Evolutionary conservation across 129 eudicot species (phyloP).

Genomic region (Ambrosia artemisiifolia): DNA sequence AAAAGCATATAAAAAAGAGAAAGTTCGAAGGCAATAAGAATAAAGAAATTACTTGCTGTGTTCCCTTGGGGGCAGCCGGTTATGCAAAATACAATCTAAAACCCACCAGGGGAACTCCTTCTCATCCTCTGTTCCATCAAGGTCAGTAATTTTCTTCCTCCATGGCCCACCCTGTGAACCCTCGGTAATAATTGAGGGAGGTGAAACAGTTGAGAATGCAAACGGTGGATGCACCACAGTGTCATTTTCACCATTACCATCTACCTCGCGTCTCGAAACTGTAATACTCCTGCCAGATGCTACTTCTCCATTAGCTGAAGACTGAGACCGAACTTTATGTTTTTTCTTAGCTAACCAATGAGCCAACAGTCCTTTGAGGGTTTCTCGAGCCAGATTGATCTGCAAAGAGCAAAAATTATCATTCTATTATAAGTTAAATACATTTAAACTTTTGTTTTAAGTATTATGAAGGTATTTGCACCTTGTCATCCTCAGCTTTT

Average conservation of each 20-base stretch:
- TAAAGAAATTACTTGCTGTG: slow-evolving; percentile 69
- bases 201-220: slow-evolving; percentile 59
- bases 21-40: slow-evolving; percentile 3
- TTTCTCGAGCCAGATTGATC: slow-evolving; percentile 91
- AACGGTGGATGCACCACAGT: slow-evolving; percentile 78
- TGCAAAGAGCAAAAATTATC: slow-evolving; percentile 28
- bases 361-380: slow-evolving; percentile 82
- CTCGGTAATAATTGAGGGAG: slow-evolving; percentile 91
- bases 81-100: slow-evolving; percentile 75
- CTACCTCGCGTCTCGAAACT: slow-evolving; percentile 68
- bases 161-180: slow-evolving; percentile 91
- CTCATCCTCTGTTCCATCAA: slow-evolving; percentile 91
- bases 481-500: slow-evolving; percentile 96
- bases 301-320: slow-evolving; percentile 60
- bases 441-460: neutral
- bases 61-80: slow-evolving; percentile 90
- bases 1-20: neutral
- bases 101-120: slow-evolving; percentile 92
- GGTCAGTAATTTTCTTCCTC: slow-evolving; percentile 78
- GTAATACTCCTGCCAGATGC: slow-evolving; percentile 50
- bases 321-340: slow-evolving; percentile 60
- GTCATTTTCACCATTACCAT: slow-evolving; percentile 64
- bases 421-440: neutral
- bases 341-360: slow-evolving; percentile 78
- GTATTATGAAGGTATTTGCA: slow-evolving; percentile 14